These are phyloP conservation scores for Talaromyces marneffei DNA, from an alignment of 2,329 filamentous ascomycete species.

Conservation along the genomic window DNA sequence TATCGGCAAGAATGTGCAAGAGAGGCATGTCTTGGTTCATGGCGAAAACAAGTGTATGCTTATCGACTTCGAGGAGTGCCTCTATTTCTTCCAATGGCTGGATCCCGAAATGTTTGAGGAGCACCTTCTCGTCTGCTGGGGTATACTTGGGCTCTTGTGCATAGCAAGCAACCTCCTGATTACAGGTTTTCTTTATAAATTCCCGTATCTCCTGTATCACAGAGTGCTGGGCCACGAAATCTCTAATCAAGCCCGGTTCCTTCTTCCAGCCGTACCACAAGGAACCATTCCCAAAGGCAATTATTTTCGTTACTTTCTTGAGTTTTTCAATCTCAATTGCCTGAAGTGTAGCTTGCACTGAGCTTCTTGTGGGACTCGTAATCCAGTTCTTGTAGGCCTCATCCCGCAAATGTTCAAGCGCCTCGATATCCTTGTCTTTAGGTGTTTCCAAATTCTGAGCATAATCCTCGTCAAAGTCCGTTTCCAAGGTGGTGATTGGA, in stretches of 20 bases:
- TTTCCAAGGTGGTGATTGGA: neutral
- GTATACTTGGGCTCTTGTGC: neutral
- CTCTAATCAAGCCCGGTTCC: neutral
- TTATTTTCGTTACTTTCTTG: neutral
- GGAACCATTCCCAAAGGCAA: neutral
- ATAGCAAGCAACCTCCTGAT: neutral
- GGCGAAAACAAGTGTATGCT: neutral
- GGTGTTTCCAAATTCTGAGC: neutral
- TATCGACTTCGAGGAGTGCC: neutral
- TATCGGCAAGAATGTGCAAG: neutral
- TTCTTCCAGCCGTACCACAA: neutral
- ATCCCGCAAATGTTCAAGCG: neutral
- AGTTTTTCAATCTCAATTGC: neutral
- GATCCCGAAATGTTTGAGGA: neutral
- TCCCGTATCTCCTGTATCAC: neutral
- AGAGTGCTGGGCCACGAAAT: neutral
- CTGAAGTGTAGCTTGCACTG: neutral
- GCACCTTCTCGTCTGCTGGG: neutral
- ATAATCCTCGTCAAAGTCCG: neutral
- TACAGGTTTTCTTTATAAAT: neutral
- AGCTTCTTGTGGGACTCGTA: neutral
- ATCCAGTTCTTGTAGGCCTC: neutral
- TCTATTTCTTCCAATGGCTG: neutral
- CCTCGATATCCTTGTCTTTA: neutral
- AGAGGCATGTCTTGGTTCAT: neutral